Percentiles rank a stretch among this genome's conserved stretches.
phyloP scores from a whole-genome alignment of 1,139 yeast species.

The Kodamaea ohmeri region DNA sequence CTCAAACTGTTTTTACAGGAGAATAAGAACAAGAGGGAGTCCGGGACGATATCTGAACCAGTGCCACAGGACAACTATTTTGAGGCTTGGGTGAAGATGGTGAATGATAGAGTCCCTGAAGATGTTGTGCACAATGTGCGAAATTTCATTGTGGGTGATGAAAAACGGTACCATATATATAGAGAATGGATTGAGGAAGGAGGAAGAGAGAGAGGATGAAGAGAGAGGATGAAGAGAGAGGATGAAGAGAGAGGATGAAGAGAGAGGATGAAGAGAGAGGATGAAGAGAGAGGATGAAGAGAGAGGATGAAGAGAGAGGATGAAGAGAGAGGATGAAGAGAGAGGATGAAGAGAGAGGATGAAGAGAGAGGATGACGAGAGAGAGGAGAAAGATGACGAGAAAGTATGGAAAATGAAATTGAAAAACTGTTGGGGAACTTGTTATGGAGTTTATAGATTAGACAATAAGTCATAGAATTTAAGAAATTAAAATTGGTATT shows the following conservation, averaged over 20 bases:
- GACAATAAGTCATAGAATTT: no score
- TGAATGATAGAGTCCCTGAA: conserved; percentile 23
- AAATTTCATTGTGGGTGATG: conserved; percentile 45
- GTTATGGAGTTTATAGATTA: no score
- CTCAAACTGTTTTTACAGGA: conserved; percentile 19
- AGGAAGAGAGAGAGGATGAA: background rate
- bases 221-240: background rate
- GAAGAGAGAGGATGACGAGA: no score
- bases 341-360: no score
- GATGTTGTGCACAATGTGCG: conserved; percentile 27
- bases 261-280: no score
- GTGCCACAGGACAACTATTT: conserved; percentile 14
- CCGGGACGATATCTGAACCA: background rate
- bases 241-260: background rate
- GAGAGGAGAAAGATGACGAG: no score
- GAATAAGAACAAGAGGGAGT: background rate
- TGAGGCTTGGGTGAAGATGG: conserved; percentile 31
- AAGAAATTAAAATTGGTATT: no score
- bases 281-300: background rate
- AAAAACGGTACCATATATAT: conserved; percentile 36
- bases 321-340: no score
- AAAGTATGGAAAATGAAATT: no score
- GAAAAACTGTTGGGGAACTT: no score
- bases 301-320: no score
- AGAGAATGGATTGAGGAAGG: conserved; percentile 11